Evolutionary conservation across 441 rosid genomes (phyloP).

Genomic region (Gossypium lobatum): DNA sequence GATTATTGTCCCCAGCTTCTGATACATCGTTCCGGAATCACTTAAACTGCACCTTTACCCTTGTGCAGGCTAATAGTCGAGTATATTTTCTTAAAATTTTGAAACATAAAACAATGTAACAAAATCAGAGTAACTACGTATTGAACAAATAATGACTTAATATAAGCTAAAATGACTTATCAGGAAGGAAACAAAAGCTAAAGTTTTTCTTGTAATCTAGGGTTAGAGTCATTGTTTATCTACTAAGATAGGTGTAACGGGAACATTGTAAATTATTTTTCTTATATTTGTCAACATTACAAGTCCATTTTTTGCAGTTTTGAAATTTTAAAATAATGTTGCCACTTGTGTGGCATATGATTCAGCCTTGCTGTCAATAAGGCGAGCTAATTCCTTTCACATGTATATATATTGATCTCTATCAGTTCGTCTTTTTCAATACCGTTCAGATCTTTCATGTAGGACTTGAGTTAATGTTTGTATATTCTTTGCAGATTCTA

Average conservation of each 20-base stretch:
- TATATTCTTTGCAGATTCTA: slow-evolving; percentile 44
- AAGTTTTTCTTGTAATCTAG: background rate
- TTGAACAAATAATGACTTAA: background rate
- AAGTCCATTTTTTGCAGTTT: background rate
- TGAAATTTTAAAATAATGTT: background rate
- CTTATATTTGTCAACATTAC: background rate
- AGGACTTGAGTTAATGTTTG: slow-evolving; percentile 8
- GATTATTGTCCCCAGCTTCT: background rate
- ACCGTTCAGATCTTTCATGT: background rate
- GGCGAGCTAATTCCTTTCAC: background rate
- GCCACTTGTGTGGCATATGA: background rate
- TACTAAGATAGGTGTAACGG: background rate
- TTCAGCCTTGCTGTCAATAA: background rate
- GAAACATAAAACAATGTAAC: background rate
- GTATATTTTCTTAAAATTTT: background rate
- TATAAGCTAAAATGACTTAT: background rate
- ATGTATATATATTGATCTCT: background rate
- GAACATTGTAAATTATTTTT: background rate
- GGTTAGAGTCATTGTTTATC: background rate
- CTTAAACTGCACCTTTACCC: background rate
- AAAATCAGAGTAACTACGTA: background rate
- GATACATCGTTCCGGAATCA: background rate
- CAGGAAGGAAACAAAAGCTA: background rate
- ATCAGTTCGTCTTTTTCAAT: background rate
- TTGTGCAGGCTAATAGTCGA: background rate